Percentiles rank a stretch among this genome's conserved stretches.
Evolutionary conservation across 2,329 filamentous ascomycete genomes (phyloP).

Genomic region (Tolypocladium ophioglossoides): DNA sequence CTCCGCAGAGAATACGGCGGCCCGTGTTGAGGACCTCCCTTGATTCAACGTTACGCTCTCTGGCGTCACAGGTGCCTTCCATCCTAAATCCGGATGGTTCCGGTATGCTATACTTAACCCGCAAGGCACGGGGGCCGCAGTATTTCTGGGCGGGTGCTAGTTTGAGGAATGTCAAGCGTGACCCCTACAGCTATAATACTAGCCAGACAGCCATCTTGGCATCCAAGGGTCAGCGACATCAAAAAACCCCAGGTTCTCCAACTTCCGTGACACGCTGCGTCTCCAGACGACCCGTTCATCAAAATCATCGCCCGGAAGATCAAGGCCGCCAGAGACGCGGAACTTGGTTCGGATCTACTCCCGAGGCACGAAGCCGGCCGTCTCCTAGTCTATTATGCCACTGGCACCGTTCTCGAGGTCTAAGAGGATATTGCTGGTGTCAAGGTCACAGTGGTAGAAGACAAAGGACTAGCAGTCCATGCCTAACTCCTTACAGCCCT

Average conservation of each 20-base stretch:
- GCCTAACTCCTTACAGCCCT: slow-evolving; percentile 8
- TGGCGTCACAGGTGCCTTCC: no score
- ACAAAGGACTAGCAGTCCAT: slow-evolving; percentile 18
- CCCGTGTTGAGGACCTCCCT: no score
- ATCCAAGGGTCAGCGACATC: no score
- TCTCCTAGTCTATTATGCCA: slow-evolving; percentile 21
- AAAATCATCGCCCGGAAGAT: slow-evolving; percentile 7
- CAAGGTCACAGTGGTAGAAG: slow-evolving; percentile 20
- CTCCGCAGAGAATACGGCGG: no score
- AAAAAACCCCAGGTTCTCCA: background rate
- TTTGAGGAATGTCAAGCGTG: no score
- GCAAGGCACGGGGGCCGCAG: no score
- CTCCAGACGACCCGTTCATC: background rate
- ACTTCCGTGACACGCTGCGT: background rate
- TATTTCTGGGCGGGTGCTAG: no score
- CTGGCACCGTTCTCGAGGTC: slow-evolving; percentile 9
- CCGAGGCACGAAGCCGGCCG: slow-evolving; percentile 16
- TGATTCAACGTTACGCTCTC: no score
- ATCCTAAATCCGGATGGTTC: no score
- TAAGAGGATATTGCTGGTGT: slow-evolving; percentile 18
- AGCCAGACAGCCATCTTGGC: no score
- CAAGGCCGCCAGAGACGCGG: slow-evolving; percentile 15
- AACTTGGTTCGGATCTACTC: slow-evolving; percentile 22
- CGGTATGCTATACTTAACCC: no score
- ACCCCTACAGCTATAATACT: no score